Evolutionary conservation across 2,329 filamentous ascomycete species (phyloP), one percentile per base, ranked within the genome.

Genomic region (Fusarium liriodendri): DNA sequence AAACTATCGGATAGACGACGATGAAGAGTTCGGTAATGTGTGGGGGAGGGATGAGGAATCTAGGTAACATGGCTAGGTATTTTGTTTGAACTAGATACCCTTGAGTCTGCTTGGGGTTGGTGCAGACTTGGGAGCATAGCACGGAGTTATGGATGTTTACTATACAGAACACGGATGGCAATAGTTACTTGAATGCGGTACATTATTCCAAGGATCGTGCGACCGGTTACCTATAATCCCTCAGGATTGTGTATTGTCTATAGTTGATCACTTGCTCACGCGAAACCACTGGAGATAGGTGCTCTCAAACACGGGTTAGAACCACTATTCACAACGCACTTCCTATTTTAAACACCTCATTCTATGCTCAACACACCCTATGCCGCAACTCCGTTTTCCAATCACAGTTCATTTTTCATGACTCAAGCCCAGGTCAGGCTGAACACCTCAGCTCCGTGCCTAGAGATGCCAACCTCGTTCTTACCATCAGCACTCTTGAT

Each of bases 1-100:
- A 22, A 73, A 66, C 40, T 83, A 82, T 58, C 76, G 78, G 29
- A 78, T 83, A 3, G 74, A 81, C n/a, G 82, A 83, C 20, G 79
- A 80, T 32, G 85, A 86, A 5, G 85, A 85, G 65, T 87, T 87
- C 69, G 80, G 80, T 22, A 87, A 87, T 69, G 84, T 86, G n/a
- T 87, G 86, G 86, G 80, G 78, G 22, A 63, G 77, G 33, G 71
- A 79, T 60, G 74, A 75, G 60, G 72, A 70, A 72, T 76, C 74
- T 72, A 75, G 66, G 67, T 74, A 71, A 65, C 52, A 57, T 50
- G 42, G 59, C 59, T 64, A 32, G 25, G 47, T 52, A 60, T 50
- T 71, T 74, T 62, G 67, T 67, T 67, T 67, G 57, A 59, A 69
- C 63, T 40, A 62, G 67, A 75, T 77, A 76, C 67, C 65, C 72